These are phyloP conservation scores for Calonectria henricotiae DNA, from an alignment of 2,329 filamentous ascomycete species.

Conservation along the genomic window DNA sequence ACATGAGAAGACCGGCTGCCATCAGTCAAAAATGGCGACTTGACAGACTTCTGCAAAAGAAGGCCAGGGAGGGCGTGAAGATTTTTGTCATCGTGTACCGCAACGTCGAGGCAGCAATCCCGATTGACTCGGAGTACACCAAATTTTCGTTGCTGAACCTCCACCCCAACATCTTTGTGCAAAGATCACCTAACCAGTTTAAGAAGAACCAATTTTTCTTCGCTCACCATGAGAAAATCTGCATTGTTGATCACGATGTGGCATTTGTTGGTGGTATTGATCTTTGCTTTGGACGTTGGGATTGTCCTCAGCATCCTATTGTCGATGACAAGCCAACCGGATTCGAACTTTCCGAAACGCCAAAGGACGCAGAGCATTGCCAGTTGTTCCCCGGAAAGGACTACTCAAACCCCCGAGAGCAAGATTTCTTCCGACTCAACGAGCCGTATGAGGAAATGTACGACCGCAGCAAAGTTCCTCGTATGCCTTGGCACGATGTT, in stretches of 20 bases:
- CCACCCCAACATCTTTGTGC: conserved; percentile 96
- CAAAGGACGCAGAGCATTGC: conserved; percentile 93
- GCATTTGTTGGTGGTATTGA: conserved; percentile 97
- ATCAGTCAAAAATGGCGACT: conserved; percentile 99
- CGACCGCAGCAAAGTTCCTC: conserved; percentile 86
- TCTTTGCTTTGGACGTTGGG: conserved; percentile 97
- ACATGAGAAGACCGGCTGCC: conserved; percentile 92
- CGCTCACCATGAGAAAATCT: conserved; percentile 99
- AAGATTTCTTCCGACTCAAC: conserved; percentile 94
- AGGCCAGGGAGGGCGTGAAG: conserved; percentile 95
- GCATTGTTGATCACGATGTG: conserved; percentile 94
- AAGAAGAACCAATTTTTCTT: conserved; percentile 99
- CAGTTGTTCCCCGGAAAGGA: conserved; percentile 98
- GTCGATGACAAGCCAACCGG: conserved; percentile 96
- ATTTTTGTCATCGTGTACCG: conserved; percentile 98
- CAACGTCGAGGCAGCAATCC: conserved; percentile 96
- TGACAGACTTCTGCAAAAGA: conserved; percentile 92
- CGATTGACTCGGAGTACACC: conserved; percentile 98
- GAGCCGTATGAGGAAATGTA: conserved; percentile 99
- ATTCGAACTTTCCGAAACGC: conserved; percentile 83
- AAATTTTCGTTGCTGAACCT: conserved; percentile 96
- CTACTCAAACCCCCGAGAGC: conserved; percentile 95
- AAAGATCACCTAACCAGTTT: conserved; percentile 96
- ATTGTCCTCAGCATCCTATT: conserved; percentile 92
- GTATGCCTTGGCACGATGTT: conserved; percentile 99